Evolutionary conservation across 2,329 filamentous ascomycete genomes (phyloP).

Genomic region (Botrytis cinerea): DNA sequence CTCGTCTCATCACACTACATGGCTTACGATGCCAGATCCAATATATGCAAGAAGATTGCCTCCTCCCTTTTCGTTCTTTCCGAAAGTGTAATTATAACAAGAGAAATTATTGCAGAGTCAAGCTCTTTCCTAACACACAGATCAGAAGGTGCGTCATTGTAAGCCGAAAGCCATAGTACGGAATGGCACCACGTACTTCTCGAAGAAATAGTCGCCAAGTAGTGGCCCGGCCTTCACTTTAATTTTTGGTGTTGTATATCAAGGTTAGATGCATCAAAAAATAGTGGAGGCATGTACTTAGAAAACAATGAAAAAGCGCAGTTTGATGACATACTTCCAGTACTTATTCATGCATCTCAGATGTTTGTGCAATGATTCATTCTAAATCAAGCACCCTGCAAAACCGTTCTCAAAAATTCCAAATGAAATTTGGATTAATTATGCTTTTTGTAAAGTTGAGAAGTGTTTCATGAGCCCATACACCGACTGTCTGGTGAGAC

Average conservation of each 20-base stretch:
- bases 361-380: neutral
- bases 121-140: too few species aligned
- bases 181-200: neutral
- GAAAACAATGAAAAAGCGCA: neutral
- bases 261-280: neutral
- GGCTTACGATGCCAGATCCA: too few species aligned
- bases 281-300: neutral
- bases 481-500: neutral
- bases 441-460: neutral
- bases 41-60: too few species aligned
- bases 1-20: too few species aligned
- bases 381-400: neutral
- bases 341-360: neutral
- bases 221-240: neutral
- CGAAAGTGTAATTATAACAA: too few species aligned
- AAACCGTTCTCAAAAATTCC: neutral
- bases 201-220: neutral
- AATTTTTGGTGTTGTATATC: neutral
- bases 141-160: neutral
- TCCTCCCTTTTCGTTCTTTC: too few species aligned
- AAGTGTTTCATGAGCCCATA: neutral
- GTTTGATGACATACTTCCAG: neutral
- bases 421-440: neutral
- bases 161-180: neutral
- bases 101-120: too few species aligned